Evolutionary conservation across 805 yeast species (phyloP), one percentile per base, ranked within the genome.

Genomic region (Yamadazyma ubonensis): DNA sequence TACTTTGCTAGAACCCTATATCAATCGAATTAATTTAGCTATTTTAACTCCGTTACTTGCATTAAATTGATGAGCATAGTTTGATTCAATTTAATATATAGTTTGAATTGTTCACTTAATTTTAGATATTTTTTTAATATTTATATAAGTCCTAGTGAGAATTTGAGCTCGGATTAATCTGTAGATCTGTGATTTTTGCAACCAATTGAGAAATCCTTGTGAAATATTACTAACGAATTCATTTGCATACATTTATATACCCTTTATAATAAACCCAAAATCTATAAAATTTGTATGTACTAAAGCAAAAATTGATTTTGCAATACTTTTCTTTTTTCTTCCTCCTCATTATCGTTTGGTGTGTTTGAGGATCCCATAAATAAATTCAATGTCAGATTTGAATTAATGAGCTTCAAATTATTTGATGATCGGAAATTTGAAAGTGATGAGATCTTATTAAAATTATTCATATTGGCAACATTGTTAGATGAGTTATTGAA

Each of bases 361-460:
- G 15, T 31, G 14, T 12, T 21, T 9, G 35, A 20, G 10, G 21
- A 12, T 3, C 21, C 21, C 42, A 48, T 36, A 19, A 48, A 45
- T 26, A 48, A 43, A 29, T 45, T 48, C 27, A 45, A 41, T 8
- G 51, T 43, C 6, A 47, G 43, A 10, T 44, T 38, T 8, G 49
- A 39, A 31, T 27, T 35, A 11, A 44, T 9, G 3, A 41, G 32
- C n/a, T 38, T 38, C 28, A 44, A 28, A 34, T 44, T 44, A 26
- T 37, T 42, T 3, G 46, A 38, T 5, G 50, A 46, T 22, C 39
- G 38, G 28, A 47, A 30, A 32, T 39, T 44, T 5, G 47, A 43
- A 29, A 46, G 36, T 4, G 46, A 41, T 9, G 43, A 25, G 6
- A 42, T 36, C 22, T 40, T 42, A 16, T 39, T 43, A 27, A 38